phyloP scores from a whole-genome alignment of 805 yeast genomes.

The Saccharomycopsis fibuligera region DNA sequence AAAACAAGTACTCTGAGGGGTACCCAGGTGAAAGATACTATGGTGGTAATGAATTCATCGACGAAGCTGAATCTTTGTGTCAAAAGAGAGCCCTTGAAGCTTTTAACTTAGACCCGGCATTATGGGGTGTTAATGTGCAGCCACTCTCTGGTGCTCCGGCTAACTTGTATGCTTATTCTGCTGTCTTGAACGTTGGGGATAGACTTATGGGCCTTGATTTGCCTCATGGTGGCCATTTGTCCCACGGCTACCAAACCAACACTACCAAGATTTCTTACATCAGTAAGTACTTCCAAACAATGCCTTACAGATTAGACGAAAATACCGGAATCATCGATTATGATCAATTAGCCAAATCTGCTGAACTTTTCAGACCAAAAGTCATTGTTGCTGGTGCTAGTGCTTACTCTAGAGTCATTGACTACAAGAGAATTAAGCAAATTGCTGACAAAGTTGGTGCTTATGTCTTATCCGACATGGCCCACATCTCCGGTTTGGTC shows the following conservation, averaged over 20 bases:
- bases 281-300: conserved; percentile 94
- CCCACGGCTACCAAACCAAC: conserved; percentile 97
- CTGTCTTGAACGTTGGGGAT: conserved; percentile 90
- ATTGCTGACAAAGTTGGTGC: conserved; percentile 98
- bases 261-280: conserved; percentile 87
- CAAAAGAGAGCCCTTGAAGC: conserved; percentile 93
- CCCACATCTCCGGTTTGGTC: conserved; percentile 93
- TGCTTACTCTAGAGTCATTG: conserved; percentile 94
- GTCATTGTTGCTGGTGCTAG: conserved; percentile 96
- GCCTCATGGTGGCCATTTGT: conserved; percentile 98
- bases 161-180: conserved; percentile 92
- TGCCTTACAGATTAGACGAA: conserved; percentile 94
- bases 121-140: conserved; percentile 99
- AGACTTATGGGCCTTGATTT: conserved; percentile 96
- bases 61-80: conserved; percentile 86
- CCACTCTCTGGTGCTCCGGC: conserved; percentile 97
- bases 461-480: conserved; percentile 94
- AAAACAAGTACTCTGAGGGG: conserved; percentile 97
- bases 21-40: conserved; percentile 99
- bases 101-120: conserved; percentile 66
- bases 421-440: conserved; percentile 92
- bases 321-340: conserved; percentile 94
- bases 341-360: conserved; percentile 88
- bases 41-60: conserved; percentile 97
- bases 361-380: conserved; percentile 90